Conservation (phyloP, 495 filamentous ascomycete species). For the Neurospora sp. region DNA sequence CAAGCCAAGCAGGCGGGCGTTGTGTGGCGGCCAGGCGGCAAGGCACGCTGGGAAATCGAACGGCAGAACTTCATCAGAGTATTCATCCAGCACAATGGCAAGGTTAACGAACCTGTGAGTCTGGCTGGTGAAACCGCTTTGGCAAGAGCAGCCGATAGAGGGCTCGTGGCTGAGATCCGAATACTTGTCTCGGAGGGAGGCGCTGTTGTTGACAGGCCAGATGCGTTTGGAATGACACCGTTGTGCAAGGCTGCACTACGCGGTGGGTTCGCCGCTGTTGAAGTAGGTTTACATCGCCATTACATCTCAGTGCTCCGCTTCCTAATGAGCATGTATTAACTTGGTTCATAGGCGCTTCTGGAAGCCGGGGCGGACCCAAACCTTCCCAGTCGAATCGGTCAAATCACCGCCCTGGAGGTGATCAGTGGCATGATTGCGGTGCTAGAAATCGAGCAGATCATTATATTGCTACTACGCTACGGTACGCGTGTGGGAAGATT, state of each 20-base stretch:
- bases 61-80: background rate
- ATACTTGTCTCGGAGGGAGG: slow-evolving; percentile 2
- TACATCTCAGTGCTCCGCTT: background rate
- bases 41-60: background rate
- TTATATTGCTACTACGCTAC: background rate
- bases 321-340: background rate
- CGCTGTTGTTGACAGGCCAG: slow-evolving; percentile 1
- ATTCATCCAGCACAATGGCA: background rate
- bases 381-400: background rate
- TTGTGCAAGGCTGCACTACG: background rate
- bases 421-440: background rate
- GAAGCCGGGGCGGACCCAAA: background rate
- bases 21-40: background rate
- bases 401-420: background rate
- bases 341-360: background rate
- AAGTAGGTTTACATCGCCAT: background rate
- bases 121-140: background rate
- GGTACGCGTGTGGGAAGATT: background rate
- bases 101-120: background rate
- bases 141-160: background rate
- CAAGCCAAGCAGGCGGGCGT: background rate
- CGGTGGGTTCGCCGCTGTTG: background rate
- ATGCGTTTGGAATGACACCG: background rate
- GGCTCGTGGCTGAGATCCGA: background rate
- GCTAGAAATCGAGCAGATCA: background rate